These are phyloP conservation scores for Saccharomyces hybrid DNA, from an alignment of 1,139 yeast species.

Conservation along the genomic window DNA sequence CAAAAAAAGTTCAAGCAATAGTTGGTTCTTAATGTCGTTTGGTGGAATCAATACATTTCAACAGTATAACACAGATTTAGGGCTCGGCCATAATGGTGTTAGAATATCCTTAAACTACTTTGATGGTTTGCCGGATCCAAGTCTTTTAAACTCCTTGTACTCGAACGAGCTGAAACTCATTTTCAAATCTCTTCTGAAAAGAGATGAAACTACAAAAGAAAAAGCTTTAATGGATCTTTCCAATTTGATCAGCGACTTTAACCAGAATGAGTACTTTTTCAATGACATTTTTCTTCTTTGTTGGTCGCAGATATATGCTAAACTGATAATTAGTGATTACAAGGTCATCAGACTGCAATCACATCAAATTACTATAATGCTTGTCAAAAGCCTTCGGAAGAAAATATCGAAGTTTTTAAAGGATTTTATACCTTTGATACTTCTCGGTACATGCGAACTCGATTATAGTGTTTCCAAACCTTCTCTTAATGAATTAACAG, in stretches of 20 bases:
- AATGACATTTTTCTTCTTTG: slow-evolving; percentile 46
- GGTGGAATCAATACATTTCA: slow-evolving; percentile 25
- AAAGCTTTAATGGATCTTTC: slow-evolving; percentile 60
- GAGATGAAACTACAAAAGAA: slow-evolving; percentile 78
- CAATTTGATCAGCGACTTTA: slow-evolving; percentile 29
- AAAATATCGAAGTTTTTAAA: slow-evolving; percentile 56
- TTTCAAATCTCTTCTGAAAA: slow-evolving; percentile 68
- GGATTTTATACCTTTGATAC: slow-evolving; percentile 65
- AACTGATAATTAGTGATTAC: slow-evolving; percentile 64
- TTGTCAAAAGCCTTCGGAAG: slow-evolving; percentile 50
- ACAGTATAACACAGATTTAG: slow-evolving; percentile 23
- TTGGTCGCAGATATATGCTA: slow-evolving; percentile 81
- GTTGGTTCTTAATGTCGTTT: slow-evolving; percentile 23
- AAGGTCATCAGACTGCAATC: slow-evolving; percentile 52
- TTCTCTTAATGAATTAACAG: slow-evolving; percentile 42
- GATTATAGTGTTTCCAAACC: slow-evolving; percentile 54
- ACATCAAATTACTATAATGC: slow-evolving; percentile 56
- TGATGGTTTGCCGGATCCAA: slow-evolving; percentile 70
- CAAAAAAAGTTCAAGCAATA: background rate
- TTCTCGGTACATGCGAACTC: slow-evolving; percentile 61
- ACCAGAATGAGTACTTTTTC: slow-evolving; percentile 29
- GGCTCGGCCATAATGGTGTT: slow-evolving; percentile 45
- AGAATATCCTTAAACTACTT: slow-evolving; percentile 68
- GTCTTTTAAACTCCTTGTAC: slow-evolving; percentile 35
- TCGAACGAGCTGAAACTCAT: slow-evolving; percentile 55